phyloP scores from a whole-genome alignment of 495 filamentous ascomycete species.

The Neurospora africana region DNA sequence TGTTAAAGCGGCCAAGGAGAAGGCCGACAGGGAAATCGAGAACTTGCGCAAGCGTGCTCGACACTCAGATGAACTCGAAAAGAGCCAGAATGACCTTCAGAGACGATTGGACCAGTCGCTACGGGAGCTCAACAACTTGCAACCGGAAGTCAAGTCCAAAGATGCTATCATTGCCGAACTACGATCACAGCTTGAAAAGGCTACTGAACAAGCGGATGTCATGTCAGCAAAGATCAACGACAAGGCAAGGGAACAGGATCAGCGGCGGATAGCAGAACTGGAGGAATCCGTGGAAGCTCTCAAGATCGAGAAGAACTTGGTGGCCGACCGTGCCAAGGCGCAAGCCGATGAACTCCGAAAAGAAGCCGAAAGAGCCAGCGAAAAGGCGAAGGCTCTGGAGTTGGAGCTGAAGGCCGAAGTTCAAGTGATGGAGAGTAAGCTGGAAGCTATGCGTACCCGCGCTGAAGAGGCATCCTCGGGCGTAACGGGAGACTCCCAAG shows the following conservation, averaged over 20 bases:
- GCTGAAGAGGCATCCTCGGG: slow-evolving; percentile 88
- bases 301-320: slow-evolving; percentile 66
- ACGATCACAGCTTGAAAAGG: slow-evolving; percentile 58
- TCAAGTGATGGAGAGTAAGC: slow-evolving; percentile 72
- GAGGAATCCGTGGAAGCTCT: slow-evolving; percentile 61
- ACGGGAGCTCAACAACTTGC: slow-evolving; percentile 59
- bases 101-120: slow-evolving; percentile 53
- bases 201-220: slow-evolving; percentile 52
- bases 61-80: slow-evolving; percentile 58
- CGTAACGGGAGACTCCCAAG: slow-evolving; percentile 69
- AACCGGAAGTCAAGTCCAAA: slow-evolving; percentile 54
- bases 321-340: slow-evolving; percentile 54
- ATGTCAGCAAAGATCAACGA: slow-evolving; percentile 58
- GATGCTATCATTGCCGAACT: slow-evolving; percentile 57
- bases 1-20: slow-evolving; percentile 53
- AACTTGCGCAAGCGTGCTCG: slow-evolving; percentile 49
- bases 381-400: slow-evolving; percentile 59
- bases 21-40: slow-evolving; percentile 51
- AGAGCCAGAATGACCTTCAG: slow-evolving; percentile 50
- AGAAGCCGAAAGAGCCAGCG: slow-evolving; percentile 62
- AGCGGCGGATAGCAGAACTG: slow-evolving; percentile 52
- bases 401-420: slow-evolving; percentile 77
- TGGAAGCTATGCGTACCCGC: slow-evolving; percentile 74
- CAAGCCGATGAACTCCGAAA: slow-evolving; percentile 62
- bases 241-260: slow-evolving; percentile 56